Conservation (phyloP, 176 grass and related monocot species). For the Neostapfia colusana region DNA sequence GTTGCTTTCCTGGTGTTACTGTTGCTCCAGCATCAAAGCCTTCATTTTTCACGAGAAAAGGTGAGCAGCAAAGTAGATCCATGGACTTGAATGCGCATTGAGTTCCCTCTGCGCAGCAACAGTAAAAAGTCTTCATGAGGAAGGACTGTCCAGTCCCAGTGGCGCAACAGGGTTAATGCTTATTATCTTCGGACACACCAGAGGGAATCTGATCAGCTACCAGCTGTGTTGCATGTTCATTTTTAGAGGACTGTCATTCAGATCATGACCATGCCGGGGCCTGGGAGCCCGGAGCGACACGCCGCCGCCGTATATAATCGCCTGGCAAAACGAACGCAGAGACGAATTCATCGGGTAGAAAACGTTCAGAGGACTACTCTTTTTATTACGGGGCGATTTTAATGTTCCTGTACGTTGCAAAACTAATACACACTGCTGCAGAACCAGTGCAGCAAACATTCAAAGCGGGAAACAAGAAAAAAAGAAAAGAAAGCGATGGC, state of each 20-base stretch:
- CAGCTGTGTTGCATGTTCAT: background rate
- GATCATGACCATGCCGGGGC: too few relatives aligned
- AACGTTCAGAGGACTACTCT: background rate
- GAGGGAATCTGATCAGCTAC: background rate
- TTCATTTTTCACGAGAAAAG: background rate
- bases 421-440: background rate
- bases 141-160: conserved; percentile 10
- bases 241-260: background rate
- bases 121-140: conserved; percentile 30
- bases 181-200: background rate
- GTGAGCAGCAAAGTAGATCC: conserved; percentile 21
- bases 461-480: background rate
- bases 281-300: too few relatives aligned
- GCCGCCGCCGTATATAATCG: background rate
- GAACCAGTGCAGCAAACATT: background rate
- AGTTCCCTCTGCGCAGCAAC: conserved; percentile 18
- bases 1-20: conserved; percentile 20
- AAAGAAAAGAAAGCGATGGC: too few relatives aligned
- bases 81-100: conserved; percentile 45
- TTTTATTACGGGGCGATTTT: background rate
- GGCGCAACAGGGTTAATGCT: background rate
- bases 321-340: background rate
- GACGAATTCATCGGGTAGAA: background rate
- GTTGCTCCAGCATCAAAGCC: background rate
- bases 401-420: background rate